A percentile compares a stretch with the other conserved stretches of the same genome.
Evolutionary conservation across 2,329 filamentous ascomycete species (phyloP).

Genomic region (Aspergillus sp.): DNA sequence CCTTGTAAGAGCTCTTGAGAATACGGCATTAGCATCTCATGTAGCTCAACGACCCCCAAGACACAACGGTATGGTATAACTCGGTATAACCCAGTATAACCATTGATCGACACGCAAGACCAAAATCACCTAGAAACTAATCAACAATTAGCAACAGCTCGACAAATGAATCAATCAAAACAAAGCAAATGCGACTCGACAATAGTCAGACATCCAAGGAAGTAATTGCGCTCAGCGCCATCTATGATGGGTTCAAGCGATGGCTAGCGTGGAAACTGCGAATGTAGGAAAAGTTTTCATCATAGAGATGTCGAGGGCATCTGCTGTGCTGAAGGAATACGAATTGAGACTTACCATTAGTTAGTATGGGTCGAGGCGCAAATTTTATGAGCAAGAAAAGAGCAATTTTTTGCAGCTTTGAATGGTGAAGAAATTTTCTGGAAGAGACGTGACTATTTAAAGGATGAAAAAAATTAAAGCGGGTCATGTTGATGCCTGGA

Average conservation of each 20-base stretch:
- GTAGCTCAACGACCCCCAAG: neutral
- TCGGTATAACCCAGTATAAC: neutral
- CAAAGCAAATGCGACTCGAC: neutral
- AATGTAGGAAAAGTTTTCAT: constrained; percentile 12
- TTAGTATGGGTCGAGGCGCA: neutral
- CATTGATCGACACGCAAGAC: neutral
- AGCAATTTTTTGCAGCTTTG: neutral
- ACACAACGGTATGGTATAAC: neutral
- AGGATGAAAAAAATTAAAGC: constrained; percentile 1
- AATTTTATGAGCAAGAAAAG: neutral
- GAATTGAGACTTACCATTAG: neutral
- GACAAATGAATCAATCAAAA: neutral
- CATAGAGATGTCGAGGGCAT: constrained; percentile 1
- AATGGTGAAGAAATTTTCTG: neutral
- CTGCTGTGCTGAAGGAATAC: too few species aligned
- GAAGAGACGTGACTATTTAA: neutral
- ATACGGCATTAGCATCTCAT: neutral
- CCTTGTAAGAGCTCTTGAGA: neutral
- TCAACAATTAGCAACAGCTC: constrained; percentile 1
- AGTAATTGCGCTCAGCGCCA: constrained; percentile 10
- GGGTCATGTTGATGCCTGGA: neutral
- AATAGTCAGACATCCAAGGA: constrained; percentile 11
- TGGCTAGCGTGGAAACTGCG: constrained; percentile 13
- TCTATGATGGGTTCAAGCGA: constrained; percentile 8
- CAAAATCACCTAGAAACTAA: neutral